Evolutionary conservation across 176 grass and related monocot genomes (phyloP).

Genomic region (Oryza rufipogon): DNA sequence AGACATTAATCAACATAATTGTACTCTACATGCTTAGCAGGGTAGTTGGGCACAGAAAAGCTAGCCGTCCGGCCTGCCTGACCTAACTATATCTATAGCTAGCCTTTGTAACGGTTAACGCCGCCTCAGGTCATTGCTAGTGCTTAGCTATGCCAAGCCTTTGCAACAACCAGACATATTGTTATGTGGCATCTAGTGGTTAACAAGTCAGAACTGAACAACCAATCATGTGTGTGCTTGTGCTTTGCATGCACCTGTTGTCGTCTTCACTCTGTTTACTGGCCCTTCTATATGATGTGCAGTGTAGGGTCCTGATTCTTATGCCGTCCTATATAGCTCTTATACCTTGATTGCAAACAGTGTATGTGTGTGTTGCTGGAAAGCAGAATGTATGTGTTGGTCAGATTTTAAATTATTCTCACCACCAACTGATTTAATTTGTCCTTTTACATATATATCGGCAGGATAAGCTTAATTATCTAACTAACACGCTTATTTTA

Average conservation of each 20-base stretch:
- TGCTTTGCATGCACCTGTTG: neutral
- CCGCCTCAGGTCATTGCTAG: neutral
- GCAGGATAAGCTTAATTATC: too few relatives aligned
- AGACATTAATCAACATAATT: constrained; percentile 16
- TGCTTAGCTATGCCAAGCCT: too few relatives aligned
- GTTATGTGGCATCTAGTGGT: neutral
- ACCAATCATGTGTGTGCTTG: neutral
- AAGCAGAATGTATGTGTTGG: neutral
- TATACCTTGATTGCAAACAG: neutral
- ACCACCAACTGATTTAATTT: neutral
- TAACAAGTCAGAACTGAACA: neutral
- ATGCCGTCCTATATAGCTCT: neutral
- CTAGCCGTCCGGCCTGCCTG: neutral
- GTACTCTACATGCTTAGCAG: neutral
- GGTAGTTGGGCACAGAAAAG: neutral
- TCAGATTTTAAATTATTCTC: neutral
- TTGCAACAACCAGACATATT: neutral
- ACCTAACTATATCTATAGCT: neutral
- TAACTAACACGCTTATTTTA: neutral
- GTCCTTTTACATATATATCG: neutral
- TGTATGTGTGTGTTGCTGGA: neutral
- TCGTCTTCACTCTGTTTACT: neutral
- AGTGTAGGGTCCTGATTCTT: neutral
- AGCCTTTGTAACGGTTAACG: neutral
- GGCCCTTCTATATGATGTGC: neutral